Evolutionary conservation across 148 eudicot species (phyloP).

Genomic region (Amaranthus cruentus): DNA sequence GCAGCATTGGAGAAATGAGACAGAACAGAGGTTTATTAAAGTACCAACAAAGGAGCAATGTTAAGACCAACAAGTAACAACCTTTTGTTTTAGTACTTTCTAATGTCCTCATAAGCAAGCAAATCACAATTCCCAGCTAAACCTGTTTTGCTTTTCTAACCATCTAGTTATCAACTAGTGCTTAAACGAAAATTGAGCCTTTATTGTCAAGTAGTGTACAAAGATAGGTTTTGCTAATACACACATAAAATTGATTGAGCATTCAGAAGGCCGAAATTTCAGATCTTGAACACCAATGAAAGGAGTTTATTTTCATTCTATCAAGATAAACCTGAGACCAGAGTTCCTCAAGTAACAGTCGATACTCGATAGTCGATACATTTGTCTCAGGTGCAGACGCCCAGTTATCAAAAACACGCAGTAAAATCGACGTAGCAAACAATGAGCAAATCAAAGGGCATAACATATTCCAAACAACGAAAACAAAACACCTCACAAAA

Average conservation of each 20-base stretch:
- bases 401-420: not conserved
- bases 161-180: not conserved
- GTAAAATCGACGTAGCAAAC: conserved; percentile 1
- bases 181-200: no score
- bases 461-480: not conserved
- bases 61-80: not conserved
- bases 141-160: not conserved
- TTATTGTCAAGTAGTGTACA: no score
- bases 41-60: not conserved
- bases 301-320: not conserved
- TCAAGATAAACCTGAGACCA: not conserved
- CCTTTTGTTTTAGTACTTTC: not conserved
- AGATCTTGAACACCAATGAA: no score
- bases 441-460: not conserved
- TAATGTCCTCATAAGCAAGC: not conserved
- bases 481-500: not conserved
- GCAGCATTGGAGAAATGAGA: no score
- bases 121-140: not conserved
- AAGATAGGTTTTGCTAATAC: no score
- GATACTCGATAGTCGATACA: no score
- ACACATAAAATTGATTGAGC: no score
- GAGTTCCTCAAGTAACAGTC: not conserved
- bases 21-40: no score
- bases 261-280: no score
- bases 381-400: no score